These are phyloP conservation scores for Fagus sylvatica DNA, from an alignment of 306 rosid genomes.

Conservation along the genomic window DNA sequence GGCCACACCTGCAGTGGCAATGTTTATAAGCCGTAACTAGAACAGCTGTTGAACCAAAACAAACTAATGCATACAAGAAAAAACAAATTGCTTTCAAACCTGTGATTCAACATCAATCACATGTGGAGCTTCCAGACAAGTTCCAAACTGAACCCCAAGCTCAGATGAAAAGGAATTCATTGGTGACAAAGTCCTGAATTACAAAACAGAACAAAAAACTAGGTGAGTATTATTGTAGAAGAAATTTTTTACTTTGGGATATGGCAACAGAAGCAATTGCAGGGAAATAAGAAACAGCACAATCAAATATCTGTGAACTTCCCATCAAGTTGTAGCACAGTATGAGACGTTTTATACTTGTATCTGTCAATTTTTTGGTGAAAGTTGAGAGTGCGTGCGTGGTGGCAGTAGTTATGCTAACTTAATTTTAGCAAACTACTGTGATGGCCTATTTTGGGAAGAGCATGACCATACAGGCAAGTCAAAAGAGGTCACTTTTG, in stretches of 20 bases:
- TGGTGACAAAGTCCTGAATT: conserved; percentile 86
- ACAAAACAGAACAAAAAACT: conserved; percentile 16
- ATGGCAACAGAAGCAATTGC: not conserved
- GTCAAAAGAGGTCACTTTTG: conserved; percentile 13
- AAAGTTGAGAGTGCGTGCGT: not conserved
- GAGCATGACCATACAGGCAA: not conserved
- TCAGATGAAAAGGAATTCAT: conserved; percentile 89
- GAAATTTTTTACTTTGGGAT: not conserved
- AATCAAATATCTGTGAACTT: not conserved
- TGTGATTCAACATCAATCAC: conserved; percentile 84
- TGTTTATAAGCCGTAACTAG: conserved; percentile 30
- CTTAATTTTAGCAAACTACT: not conserved
- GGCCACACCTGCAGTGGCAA: conserved; percentile 77
- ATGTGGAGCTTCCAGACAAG: conserved; percentile 92
- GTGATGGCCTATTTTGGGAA: not conserved
- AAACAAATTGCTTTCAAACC: conserved; percentile 40
- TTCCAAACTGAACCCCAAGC: conserved; percentile 87
- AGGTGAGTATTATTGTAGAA: conserved; percentile 13
- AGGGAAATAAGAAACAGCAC: not conserved
- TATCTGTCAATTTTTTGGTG: not conserved
- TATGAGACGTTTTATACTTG: not conserved
- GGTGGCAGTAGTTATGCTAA: not conserved
- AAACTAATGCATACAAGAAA: conserved; percentile 21
- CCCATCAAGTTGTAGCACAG: not conserved
- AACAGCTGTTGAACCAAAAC: conserved; percentile 29